Evolutionary conservation across 768 basidiomycete species (phyloP), one percentile per base, ranked within the genome.

Genomic region (Termitomyces sp.): DNA sequence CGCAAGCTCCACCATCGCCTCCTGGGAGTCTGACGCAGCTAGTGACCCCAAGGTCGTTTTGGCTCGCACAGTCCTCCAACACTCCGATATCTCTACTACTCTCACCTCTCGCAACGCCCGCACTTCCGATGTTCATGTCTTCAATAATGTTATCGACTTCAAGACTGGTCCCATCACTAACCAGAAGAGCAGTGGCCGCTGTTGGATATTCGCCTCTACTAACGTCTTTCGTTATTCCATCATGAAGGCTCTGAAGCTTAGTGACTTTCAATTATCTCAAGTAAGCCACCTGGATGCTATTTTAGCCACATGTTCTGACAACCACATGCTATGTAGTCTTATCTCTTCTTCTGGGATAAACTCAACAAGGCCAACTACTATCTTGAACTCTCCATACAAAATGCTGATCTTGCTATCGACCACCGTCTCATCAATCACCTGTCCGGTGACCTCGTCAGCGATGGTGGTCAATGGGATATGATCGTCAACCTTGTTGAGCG

Each of bases 391-490:
- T 82, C 88, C 48, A 90, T 98, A 62, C 78, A 96, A 70, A 80
- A 89, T 54, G 85, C 86, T 0, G 85, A 91, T 61, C 78, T 85
- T 41, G 87, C 91, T 0, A 72, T 95, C 50, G 91, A 96, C 53
- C 86, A 91, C 65, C 83, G 95, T 8, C 78, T 94, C n/a, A 75
- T 97, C 53, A 81, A 76, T 51, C 86, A 87, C 73, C 81, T 98
- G 46, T 80, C 89, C 9, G 66, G 71, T 7, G 88, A 87, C 58
- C 90, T 91, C 44, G 85, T 96, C 67, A 86, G 83, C 63, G 94
- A 97, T 66, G 94, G 94, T 50, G 95, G 94, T 8, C 94, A 96
- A 69, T 95, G 89, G 87, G 95, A 98, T 66, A 98, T 96, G 94
- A 85, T 73, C 6, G 78, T 81, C 62, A 83, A 75, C 61, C 71